Percentiles rank a stretch among this genome's conserved stretches.
These are phyloP conservation scores for Hydrangea macrophylla DNA, from an alignment of 148 eudicot genomes.

Conservation along the genomic window DNA sequence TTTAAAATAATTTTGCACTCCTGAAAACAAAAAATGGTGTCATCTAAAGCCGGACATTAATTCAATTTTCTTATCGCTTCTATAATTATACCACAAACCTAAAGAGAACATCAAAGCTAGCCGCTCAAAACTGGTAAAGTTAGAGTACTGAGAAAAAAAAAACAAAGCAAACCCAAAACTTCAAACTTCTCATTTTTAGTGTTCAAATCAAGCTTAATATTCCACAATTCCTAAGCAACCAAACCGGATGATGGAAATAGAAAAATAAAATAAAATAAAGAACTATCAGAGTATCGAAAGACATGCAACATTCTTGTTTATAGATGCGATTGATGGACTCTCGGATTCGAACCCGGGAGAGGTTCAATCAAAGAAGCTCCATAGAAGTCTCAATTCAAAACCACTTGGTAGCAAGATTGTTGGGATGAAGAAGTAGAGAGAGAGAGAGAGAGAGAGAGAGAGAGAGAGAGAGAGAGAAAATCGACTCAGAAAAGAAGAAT, in stretches of 20 bases:
- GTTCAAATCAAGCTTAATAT: too few relatives aligned
- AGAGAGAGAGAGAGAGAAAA: too few relatives aligned
- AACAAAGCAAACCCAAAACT: background rate
- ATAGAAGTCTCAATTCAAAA: conserved; percentile 26
- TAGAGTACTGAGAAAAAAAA: background rate
- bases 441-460: background rate
- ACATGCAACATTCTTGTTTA: conserved; percentile 93
- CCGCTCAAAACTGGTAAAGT: too few relatives aligned
- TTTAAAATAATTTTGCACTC: too few relatives aligned
- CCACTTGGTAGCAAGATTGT: background rate
- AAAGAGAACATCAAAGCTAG: background rate
- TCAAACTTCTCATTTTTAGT: background rate
- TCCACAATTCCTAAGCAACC: background rate
- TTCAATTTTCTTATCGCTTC: too few relatives aligned
- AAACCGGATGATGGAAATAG: conserved; percentile 6
- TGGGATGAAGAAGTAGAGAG: background rate
- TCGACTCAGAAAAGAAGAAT: background rate
- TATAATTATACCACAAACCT: background rate
- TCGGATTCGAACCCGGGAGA: conserved; percentile 81
- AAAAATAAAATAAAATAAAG: background rate
- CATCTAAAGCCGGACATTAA: too few relatives aligned
- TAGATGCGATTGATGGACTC: conserved; percentile 92
- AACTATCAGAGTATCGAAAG: conserved; percentile 81
- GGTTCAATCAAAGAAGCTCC: conserved; percentile 81
- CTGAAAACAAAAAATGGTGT: too few relatives aligned